Base-by-base conservation (phyloP, 2,329 filamentous ascomycete species). In the Xylariaceae sp. region DNA sequence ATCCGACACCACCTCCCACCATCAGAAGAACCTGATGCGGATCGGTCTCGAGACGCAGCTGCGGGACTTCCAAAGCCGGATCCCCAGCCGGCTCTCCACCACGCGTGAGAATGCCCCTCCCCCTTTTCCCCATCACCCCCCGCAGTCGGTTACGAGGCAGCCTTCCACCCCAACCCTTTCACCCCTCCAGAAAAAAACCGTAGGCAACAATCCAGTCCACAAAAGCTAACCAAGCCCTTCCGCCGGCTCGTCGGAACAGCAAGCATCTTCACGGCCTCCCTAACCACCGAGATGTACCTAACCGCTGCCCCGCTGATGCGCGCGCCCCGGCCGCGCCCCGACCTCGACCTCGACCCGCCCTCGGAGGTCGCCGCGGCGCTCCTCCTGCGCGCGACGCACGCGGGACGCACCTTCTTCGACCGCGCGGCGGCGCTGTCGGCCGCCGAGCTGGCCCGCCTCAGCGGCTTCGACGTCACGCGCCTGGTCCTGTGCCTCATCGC, bases 1-100 rank as follows among this genome's bases (percentile, higher is more conserved):
- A 10, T 10, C 54, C n/a, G 69, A 71, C 45, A 70, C 65, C 55
- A 69, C 75, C 40, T 73, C 79, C 54, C 77, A 81, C 44, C 71
- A 69, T n/a, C n/a, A n/a, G n/a, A n/a, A n/a, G 19, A 68, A 71
- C 2, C 71, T 83, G 18, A 71, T 82, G 56, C 64, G 79, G n/a
- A 69, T 75, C 1, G 80, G 81, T 0, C 72, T 83, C 23, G 78
- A 81, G 54, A 66, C 75, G 2, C 79, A 82, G 59, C 66, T 79
- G 7, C 61, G 64, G n/a, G 76, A 81, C 40, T 74, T 77, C 61
- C 71, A 75, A 41, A 58, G 64, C 5, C 57, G 55, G 2, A 76
- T 82, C 49, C 65, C 75, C 0, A 60, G 63, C 1, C 62, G 70
- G 7, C 56, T 79, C 18, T 66, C 70, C 2, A 62, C 66, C 4